Evolutionary conservation across 805 yeast species (phyloP).

Genomic region (Pichia occidentalis): DNA sequence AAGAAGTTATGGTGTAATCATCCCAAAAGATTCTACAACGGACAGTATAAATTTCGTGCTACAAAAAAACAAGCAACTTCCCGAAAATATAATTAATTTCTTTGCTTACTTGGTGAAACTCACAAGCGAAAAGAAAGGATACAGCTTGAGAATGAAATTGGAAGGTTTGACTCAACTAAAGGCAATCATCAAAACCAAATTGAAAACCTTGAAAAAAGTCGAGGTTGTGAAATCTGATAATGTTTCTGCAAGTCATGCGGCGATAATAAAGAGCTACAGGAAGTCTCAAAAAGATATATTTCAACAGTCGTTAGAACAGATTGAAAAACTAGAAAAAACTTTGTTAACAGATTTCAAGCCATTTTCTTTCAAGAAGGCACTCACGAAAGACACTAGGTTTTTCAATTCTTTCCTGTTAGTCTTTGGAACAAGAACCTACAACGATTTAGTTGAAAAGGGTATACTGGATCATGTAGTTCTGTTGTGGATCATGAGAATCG

Average conservation of each 20-base stretch:
- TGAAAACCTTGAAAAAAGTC: slow-evolving; percentile 33
- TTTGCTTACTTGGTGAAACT: slow-evolving; percentile 50
- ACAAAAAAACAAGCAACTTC: slow-evolving; percentile 22
- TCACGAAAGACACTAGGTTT: slow-evolving; percentile 35
- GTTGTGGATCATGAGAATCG: slow-evolving; percentile 56
- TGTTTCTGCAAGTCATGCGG: slow-evolving; percentile 23
- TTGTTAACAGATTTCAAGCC: slow-evolving; percentile 42
- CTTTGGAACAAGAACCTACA: slow-evolving; percentile 51
- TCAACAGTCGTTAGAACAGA: slow-evolving; percentile 37
- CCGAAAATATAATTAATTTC: slow-evolving; percentile 40
- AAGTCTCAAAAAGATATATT: slow-evolving; percentile 43
- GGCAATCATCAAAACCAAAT: slow-evolving; percentile 46
- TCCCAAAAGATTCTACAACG: slow-evolving; percentile 35
- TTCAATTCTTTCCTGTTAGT: slow-evolving; percentile 43
- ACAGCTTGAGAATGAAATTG: slow-evolving; percentile 48
- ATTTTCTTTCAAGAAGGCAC: slow-evolving; percentile 45
- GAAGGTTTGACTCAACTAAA: slow-evolving; percentile 55
- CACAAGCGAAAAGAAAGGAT: slow-evolving; percentile 36
- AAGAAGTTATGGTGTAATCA: slow-evolving; percentile 32
- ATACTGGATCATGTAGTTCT: slow-evolving; percentile 54
- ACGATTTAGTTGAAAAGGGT: slow-evolving; percentile 41
- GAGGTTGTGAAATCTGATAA: slow-evolving; percentile 20
- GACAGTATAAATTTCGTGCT: slow-evolving; percentile 37
- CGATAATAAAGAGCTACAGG: slow-evolving; percentile 40
- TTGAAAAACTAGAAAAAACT: slow-evolving; percentile 40